phyloP scores from a whole-genome alignment of 2,329 filamentous ascomycete species.

The Colletotrichum liriopes region DNA sequence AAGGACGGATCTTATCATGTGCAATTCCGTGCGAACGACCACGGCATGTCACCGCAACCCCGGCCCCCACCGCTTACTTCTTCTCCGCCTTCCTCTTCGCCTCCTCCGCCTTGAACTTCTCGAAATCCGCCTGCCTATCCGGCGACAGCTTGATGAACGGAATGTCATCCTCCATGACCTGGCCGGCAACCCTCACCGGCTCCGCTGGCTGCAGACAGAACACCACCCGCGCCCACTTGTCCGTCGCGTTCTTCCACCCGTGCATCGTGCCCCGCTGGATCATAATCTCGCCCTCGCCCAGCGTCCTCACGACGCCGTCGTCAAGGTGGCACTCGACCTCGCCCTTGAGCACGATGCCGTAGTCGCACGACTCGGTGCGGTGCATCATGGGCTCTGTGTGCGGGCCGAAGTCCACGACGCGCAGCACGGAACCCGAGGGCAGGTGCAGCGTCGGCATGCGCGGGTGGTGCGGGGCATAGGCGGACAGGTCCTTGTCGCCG shows the following conservation, averaged over 20 bases:
- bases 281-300: constrained; percentile 61
- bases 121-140: constrained; percentile 39
- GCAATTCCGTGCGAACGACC: no score
- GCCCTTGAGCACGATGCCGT: constrained; percentile 63
- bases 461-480: constrained; percentile 39
- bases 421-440: constrained; percentile 40
- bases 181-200: constrained; percentile 48
- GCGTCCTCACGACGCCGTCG: constrained; percentile 55
- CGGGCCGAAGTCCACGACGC: constrained; percentile 43
- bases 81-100: constrained; percentile 22
- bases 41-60: no score
- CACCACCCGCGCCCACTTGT: constrained; percentile 39
- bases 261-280: constrained; percentile 64
- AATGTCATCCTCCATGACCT: constrained; percentile 39
- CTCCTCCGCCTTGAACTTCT: constrained; percentile 35
- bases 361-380: constrained; percentile 63
- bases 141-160: constrained; percentile 36
- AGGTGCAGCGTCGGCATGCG: constrained; percentile 40
- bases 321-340: constrained; percentile 62
- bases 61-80: background rate
- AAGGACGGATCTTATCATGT: background rate
- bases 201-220: constrained; percentile 54
- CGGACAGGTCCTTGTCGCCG: constrained; percentile 35
- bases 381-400: constrained; percentile 54
- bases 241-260: constrained; percentile 46